Base-by-base conservation (phyloP, 1,139 yeast genomes). In the Debaryomyces sp. region DNA sequence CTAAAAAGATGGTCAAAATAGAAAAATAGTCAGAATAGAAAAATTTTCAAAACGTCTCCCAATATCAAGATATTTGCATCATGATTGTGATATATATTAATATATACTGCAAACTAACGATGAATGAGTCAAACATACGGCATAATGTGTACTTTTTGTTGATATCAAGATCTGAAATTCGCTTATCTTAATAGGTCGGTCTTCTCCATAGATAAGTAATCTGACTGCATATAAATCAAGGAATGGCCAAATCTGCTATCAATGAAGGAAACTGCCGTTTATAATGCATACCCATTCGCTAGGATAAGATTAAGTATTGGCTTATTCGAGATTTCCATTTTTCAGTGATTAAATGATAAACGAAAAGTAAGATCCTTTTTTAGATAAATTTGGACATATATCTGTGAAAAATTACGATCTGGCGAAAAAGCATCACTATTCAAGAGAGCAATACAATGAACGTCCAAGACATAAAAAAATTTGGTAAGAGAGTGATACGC, bases 401-500 rank as follows among this genome's bases (percentile, higher is more conserved):
- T 36, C 27, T 33, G 30, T 27, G 21, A 15, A 32, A 32, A 15
- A 15, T 32, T 8, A 15, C n/a, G 22, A 9, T 32, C 12, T 13
- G 18, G 9, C 12, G 7, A 18, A 18, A 21, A 32, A 15, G 12
- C 5, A 21, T 8, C n/a, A 15, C 12, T 9, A 10, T 10, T 7
- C 2, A 30, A 17, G 6, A 29, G 3, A n/a, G 22, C 26, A 22
- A 12, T 30, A 41, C 21, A 41, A 54, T 54, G 57, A 32, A 40
- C n/a, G 30, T 33, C 6, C 40, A 43, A 21, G 52, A 56, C 33
- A 22, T 60, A 37, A 58, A 62, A 44, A 34, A 59, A 4, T 51
- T 55, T 6, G 61, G 57, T 17, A 62, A 52, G 48, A 58, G 75
- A 42, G 48, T 65, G 4, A 44, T 61, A 44, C 72, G 67, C 52